Evolutionary conservation across 2,329 filamentous ascomycete genomes (phyloP), one percentile per base, ranked within the genome.

Genomic region (Claviceps cyperi): DNA sequence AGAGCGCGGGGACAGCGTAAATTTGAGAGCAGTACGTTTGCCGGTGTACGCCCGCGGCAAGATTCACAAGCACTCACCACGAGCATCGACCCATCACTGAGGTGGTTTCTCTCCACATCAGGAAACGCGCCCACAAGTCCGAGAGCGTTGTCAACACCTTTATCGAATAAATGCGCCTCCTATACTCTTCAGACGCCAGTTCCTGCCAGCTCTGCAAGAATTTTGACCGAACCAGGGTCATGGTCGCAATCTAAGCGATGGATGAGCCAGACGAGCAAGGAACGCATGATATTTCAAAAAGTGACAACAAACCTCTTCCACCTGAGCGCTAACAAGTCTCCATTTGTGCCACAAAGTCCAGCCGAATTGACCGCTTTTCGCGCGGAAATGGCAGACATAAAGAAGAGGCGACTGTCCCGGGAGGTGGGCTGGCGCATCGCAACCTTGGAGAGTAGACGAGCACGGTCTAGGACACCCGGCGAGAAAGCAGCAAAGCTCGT

Each of bases 191-290:
- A 47, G 21, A 21, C n/a, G 17, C 35, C 52, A 24, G 36, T 43
- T 5, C 22, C 44, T 45, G 13, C 28, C 15, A 35, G 28, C 28
- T 28, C 36, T 41, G 15, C 22, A 22, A 47, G 43, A 46, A 50
- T 14, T 9, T 22, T 36, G 14, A 24, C 43, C 35, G 57, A 63
- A 7, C 41, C 57, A 24, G 64, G 59, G 32, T 58, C 59, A 19
- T 69, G 66, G 66, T 61, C 66, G 14, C 64, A 68, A 37, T 69
- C 67, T 46, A 67, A 62, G 54, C 60, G 61, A 48, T 70, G 68
- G 68, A 57, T 62, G n/a, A 69, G 65, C 53, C 52, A 58, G 9
- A 59, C 61, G 39, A 62, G 61, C 19, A 60, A 59, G 41, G 64
- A 66, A 46, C 60, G 62, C n/a, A 58, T 54, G 32, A 58, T 53